A percentile compares a stretch with the other conserved stretches of the same genome.
Conservation (phyloP, 306 rosid species). For the Rosa multiflora region DNA sequence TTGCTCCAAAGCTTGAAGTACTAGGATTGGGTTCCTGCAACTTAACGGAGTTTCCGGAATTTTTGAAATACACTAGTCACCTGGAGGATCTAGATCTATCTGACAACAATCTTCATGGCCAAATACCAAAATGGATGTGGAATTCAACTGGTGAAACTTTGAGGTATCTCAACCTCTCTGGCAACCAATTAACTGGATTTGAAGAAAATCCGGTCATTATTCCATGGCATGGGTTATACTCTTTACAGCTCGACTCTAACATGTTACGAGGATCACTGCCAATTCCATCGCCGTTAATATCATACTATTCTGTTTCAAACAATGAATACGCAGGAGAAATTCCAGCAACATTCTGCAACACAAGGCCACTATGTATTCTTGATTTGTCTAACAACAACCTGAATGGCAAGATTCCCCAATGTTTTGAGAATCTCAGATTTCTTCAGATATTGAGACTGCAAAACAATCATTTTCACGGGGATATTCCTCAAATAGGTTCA, state of each 20-base stretch:
- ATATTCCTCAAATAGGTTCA: conserved; percentile 7
- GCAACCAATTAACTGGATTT: conserved; percentile 21
- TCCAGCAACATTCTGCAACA: conserved; percentile 18
- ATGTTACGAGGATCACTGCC: conserved; percentile 19
- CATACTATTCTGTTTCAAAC: not conserved
- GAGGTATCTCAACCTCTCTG: not conserved
- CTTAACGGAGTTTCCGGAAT: conserved; percentile 25
- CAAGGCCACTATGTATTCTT: not conserved
- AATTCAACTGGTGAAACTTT: conserved; percentile 15
- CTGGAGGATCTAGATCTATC: conserved; percentile 9
- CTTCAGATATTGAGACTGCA: not conserved
- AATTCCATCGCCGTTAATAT: not conserved
- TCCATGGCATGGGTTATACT: not conserved
- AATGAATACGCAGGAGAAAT: conserved; percentile 2
- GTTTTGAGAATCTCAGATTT: conserved; percentile 15
- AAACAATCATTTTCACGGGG: not conserved
- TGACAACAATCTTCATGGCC: conserved; percentile 33
- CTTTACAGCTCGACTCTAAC: not conserved
- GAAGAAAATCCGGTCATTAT: conserved; percentile 2
- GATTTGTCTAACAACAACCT: conserved; percentile 14
- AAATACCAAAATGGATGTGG: conserved; percentile 36
- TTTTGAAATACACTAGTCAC: conserved; percentile 21
- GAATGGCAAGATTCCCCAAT: conserved; percentile 16
- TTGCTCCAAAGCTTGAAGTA: not conserved
- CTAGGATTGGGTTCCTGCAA: conserved; percentile 16